phyloP scores from a whole-genome alignment of 176 grass and related monocot genomes.

The Lolium perenne region DNA sequence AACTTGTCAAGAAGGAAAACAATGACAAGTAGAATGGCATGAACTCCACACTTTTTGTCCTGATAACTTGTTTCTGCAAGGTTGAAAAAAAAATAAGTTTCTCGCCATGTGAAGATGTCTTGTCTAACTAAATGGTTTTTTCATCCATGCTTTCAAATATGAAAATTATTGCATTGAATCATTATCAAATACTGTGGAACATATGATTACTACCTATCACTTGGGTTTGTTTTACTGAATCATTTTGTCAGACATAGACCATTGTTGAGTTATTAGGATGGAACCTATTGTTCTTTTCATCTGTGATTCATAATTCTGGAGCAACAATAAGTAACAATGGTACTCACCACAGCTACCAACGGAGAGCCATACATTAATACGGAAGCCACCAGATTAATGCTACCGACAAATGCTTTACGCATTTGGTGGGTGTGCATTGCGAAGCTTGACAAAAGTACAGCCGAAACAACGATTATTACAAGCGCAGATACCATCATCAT shows the following conservation, averaged over 20 bases:
- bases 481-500: conserved; percentile 48
- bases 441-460: conserved; percentile 55
- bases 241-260: neutral
- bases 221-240: neutral
- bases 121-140: conserved; percentile 25
- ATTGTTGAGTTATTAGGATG: conserved; percentile 15
- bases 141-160: neutral
- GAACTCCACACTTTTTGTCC: conserved; percentile 84
- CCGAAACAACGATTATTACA: conserved; percentile 46
- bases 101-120: neutral
- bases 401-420: conserved; percentile 70
- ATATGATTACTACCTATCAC: neutral
- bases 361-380: conserved; percentile 78
- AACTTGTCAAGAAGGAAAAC: conserved; percentile 69
- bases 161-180: neutral
- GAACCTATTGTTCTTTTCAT: neutral
- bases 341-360: conserved; percentile 62
- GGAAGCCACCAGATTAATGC: conserved; percentile 61
- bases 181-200: neutral
- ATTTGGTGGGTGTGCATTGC: conserved; percentile 49
- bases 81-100: neutral
- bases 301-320: neutral
- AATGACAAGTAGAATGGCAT: conserved; percentile 90
- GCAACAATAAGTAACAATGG: conserved; percentile 1
- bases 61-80: conserved; percentile 73